Percentiles rank a stretch among this genome's conserved stretches.
phyloP scores from a whole-genome alignment of 208 protist species.

The Crithidia sp. region DNA sequence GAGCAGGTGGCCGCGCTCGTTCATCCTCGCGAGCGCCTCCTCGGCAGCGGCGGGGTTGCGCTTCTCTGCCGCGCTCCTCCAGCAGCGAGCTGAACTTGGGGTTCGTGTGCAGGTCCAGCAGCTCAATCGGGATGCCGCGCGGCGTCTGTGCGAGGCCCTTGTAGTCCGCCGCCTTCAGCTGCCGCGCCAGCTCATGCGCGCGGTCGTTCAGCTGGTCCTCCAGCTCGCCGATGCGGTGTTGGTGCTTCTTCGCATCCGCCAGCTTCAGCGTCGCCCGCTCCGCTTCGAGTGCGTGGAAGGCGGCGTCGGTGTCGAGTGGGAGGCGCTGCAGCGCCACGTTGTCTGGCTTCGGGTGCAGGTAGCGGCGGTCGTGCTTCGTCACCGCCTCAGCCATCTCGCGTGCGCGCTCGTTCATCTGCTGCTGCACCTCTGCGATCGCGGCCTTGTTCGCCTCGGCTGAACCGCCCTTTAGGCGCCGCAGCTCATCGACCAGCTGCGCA shows the following conservation, averaged over 20 bases:
- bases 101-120: conserved; percentile 69
- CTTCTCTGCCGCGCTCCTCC: conserved; percentile 48
- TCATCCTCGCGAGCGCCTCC: conserved; percentile 52
- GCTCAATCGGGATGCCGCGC: conserved; percentile 70
- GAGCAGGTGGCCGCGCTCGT: conserved; percentile 57
- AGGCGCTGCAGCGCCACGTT: conserved; percentile 57
- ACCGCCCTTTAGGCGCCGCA: conserved; percentile 53
- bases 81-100: conserved; percentile 49
- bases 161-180: conserved; percentile 59
- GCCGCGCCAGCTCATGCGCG: conserved; percentile 53
- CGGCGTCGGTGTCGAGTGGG: conserved; percentile 62
- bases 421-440: conserved; percentile 47
- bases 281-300: conserved; percentile 62
- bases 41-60: conserved; percentile 36
- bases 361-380: conserved; percentile 65
- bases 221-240: conserved; percentile 53
- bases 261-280: conserved; percentile 66
- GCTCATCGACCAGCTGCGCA: conserved; percentile 53
- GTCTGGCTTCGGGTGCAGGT: conserved; percentile 58
- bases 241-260: conserved; percentile 54
- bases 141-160: conserved; percentile 42
- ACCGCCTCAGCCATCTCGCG: conserved; percentile 62
- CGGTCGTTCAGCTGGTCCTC: conserved; percentile 61
- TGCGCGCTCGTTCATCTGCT: conserved; percentile 66
- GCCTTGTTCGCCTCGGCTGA: background rate